Percentiles rank a stretch among this genome's conserved stretches.
Evolutionary conservation across 345 rosid genomes (phyloP).

Genomic region (Leavenworthia alabamica): DNA sequence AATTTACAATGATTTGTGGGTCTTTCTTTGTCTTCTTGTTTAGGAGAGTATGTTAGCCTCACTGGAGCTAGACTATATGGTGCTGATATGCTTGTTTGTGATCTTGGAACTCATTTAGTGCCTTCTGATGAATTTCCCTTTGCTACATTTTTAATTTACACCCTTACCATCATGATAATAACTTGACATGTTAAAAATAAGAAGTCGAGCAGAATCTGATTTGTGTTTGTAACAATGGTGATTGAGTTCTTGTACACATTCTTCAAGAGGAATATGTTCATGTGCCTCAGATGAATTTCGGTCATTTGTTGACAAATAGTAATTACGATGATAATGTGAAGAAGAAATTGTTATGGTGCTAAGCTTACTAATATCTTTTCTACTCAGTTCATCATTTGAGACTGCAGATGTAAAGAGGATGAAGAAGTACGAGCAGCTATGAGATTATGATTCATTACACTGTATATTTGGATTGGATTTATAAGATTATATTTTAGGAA

Average conservation of each 20-base stretch:
- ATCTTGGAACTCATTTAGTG: constrained; percentile 84
- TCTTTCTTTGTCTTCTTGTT: background rate
- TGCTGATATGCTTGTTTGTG: constrained; percentile 80
- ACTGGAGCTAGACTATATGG: constrained; percentile 77
- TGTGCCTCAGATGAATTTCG: constrained; percentile 92
- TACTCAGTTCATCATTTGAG: constrained; percentile 76
- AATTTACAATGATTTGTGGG: background rate
- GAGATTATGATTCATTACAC: background rate
- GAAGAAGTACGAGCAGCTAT: constrained; percentile 86
- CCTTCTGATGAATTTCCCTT: constrained; percentile 38
- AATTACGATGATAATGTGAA: constrained; percentile 72
- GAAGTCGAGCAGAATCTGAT: too few species aligned
- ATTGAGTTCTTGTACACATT: constrained; percentile 88
- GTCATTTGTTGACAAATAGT: constrained; percentile 86
- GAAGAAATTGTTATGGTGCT: constrained; percentile 95
- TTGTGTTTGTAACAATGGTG: constrained; percentile 86
- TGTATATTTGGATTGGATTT: background rate
- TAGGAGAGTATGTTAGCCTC: constrained; percentile 79
- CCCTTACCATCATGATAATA: background rate
- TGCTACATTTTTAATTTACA: background rate
- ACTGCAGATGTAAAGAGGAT: constrained; percentile 80
- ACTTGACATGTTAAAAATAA: background rate
- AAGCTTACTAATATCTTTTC: constrained; percentile 93
- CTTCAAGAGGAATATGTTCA: constrained; percentile 88
- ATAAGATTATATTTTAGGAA: background rate